Conservation (phyloP, 1,284 basidiomycete genomes). For the Papiliotrema laurentii region DNA sequence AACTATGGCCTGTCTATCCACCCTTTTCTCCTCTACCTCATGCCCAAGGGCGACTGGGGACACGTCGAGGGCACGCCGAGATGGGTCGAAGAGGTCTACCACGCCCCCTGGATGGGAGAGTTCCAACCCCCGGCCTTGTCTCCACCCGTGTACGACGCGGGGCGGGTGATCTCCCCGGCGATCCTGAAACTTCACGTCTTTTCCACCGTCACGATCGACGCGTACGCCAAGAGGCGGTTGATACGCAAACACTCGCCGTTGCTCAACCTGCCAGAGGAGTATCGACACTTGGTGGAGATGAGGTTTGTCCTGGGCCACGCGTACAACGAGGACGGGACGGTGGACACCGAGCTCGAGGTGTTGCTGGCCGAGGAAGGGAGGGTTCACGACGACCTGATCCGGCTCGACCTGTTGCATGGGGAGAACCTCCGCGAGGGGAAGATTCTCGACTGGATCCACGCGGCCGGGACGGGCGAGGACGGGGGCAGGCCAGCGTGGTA, state of each 20-base stretch:
- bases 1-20: constrained; percentile 5
- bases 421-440: constrained; percentile 16
- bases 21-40: constrained; percentile 1
- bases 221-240: constrained; percentile 9
- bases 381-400: constrained; percentile 16
- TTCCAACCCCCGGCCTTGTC: not conserved
- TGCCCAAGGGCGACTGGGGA: constrained; percentile 8
- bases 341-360: constrained; percentile 10
- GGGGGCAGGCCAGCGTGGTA: constrained; percentile 7
- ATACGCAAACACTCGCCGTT: constrained; percentile 12
- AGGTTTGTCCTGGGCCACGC: constrained; percentile 21
- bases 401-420: constrained; percentile 13
- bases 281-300: constrained; percentile 16
- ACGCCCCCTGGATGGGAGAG: constrained; percentile 4
- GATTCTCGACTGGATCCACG: constrained; percentile 13
- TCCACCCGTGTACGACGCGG: not conserved
- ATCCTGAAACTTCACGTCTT: constrained; percentile 26
- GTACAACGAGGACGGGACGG: constrained; percentile 6
- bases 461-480: constrained; percentile 2
- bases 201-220: constrained; percentile 10
- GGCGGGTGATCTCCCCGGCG: constrained; percentile 8
- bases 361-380: constrained; percentile 14
- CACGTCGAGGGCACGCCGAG: not conserved
- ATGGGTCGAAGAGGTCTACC: not conserved
- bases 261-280: constrained; percentile 10